Base-by-base conservation (phyloP, 108 stramenopile genomes). In the Fragilaria crotonensis region DNA sequence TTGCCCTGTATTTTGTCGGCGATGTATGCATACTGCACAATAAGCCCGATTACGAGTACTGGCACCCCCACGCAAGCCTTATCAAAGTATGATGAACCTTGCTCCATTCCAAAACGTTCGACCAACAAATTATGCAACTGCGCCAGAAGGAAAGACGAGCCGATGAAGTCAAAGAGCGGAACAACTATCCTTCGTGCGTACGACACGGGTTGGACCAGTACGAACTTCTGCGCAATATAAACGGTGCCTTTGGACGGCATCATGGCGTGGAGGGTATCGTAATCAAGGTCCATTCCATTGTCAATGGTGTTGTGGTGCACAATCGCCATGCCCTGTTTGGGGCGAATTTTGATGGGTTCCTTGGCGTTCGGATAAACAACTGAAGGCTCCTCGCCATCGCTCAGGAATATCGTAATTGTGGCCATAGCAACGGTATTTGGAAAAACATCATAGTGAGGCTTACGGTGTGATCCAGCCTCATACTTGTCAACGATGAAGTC, bases 271-370 rank as follows among this genome's bases (percentile, higher is more conserved):
- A 94, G 32, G 17, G 89, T 75, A 21, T 60, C 65, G 45, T 47
- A 14, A 59, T 94, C 93, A 14, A 90, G 63, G 4, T 81, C 52
- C 36, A 41, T 41, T 45, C 75, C 67, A 5, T 83, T 75, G 29
- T 84, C 79, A 62, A 87, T 76, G 21, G 81, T 78, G 64, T 87
- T 87, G 69, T 94, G 93, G 74, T 90, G 87, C 33, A 94, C 87
- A 17, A 94, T 72, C 7, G 88, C 93, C 68, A 94, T 51, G 14
- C 89, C 89, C 64, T 74, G 76, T 57, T 58, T 75, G 32, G 92
- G 83, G 4, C 46, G 33, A 31, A 94, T 64, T 45, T 80, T 70
- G 30, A 90, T 60, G 22, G 93, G 89, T 25, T 60, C 58, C 50
- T 76, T 67, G 30, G 23, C 32, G 1, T 26, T 33, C 0, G 62